Base-by-base conservation (phyloP, 2,329 filamentous ascomycete species). In the Aspergillus sclerotialis region DNA sequence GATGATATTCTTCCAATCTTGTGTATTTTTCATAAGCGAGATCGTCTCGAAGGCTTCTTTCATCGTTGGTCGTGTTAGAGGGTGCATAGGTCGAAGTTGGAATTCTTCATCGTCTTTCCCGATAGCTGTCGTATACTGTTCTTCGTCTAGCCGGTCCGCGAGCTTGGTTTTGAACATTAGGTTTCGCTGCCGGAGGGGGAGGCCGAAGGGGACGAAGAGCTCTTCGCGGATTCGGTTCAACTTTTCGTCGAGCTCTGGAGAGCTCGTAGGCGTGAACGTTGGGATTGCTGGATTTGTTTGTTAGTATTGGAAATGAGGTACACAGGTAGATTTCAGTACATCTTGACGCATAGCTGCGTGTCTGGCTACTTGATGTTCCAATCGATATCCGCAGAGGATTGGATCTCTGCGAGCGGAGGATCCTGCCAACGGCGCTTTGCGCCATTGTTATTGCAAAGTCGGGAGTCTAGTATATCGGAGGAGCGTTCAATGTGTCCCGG, bases 161-260 rank as follows among this genome's bases (percentile, higher is more conserved):
- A 61, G 53, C 24, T 54, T 59, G 19, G 53, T 39, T 32, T 57
- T 56, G 49, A 62, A 67, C 36, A 68, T 57, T 28, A 63, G 52
- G 26, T 49, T 54, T 38, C 54, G 55, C 37, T 68, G 64, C 27
- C 52, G 52, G 5, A 48, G 38, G 23, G 50, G 46, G 4, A 69
- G 55, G 24, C 56, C 55, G 31, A 52, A 54, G 17, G 65, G 66
- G 19, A 67, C 61, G 47, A 69, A 68, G 32, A 68, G 51, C 26
- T 61, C 56, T 40, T 67, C 46, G 43, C 65, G 64, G 48, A 63
- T 66, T 38, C 51, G 53, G 17, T 53, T 44, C 19, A 69, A 55
- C 31, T 61, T 49, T 28, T 57, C 43, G 43, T 67, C 57, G 36
- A 68, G 51, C 45, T 67, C 58, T 31, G 58, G 43, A 17, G 61